These are phyloP conservation scores for Tubosaeta brunneosetosa DNA, from an alignment of 768 basidiomycete genomes.

Conservation along the genomic window DNA sequence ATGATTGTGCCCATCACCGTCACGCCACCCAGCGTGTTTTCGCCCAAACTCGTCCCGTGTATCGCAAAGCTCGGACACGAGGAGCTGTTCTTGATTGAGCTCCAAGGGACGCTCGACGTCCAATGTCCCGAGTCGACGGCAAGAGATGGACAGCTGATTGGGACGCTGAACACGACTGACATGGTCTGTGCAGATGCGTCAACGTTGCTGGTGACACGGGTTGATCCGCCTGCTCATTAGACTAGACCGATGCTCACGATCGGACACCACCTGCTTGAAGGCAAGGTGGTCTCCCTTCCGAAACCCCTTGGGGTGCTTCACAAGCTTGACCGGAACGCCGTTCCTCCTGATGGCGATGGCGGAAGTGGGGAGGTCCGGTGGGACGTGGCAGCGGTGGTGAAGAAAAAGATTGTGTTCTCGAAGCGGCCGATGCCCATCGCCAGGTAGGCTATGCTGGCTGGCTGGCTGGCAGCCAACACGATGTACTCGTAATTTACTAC, in stretches of 20 bases:
- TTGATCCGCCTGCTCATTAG: constrained; percentile 32
- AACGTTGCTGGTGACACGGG: constrained; percentile 1
- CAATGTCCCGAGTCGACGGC: constrained; percentile 49
- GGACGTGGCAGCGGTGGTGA: constrained; percentile 67
- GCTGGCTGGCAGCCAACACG: too few species aligned
- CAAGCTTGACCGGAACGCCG: constrained; percentile 15
- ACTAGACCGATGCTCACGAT: constrained; percentile 75
- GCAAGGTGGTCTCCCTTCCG: constrained; percentile 66
- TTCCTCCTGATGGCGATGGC: not conserved
- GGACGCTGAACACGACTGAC: constrained; percentile 65
- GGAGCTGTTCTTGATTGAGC: constrained; percentile 78
- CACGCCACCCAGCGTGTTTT: constrained; percentile 31
- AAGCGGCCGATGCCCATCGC: constrained; percentile 78
- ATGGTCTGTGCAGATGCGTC: constrained; percentile 42
- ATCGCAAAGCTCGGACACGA: constrained; percentile 73
- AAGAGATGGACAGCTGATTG: constrained; percentile 69
- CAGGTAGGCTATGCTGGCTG: constrained; percentile 7
- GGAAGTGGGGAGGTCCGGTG: constrained; percentile 36
- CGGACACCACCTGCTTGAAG: constrained; percentile 89
- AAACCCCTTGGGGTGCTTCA: constrained; percentile 81
- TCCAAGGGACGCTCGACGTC: constrained; percentile 79
- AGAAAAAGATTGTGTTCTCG: constrained; percentile 77
- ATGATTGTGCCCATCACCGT: constrained; percentile 62
- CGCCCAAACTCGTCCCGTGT: constrained; percentile 50
- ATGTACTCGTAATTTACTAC: constrained; percentile 7